Conservation (phyloP, 176 grass and related monocot species). For the Phyllostachys edulis region DNA sequence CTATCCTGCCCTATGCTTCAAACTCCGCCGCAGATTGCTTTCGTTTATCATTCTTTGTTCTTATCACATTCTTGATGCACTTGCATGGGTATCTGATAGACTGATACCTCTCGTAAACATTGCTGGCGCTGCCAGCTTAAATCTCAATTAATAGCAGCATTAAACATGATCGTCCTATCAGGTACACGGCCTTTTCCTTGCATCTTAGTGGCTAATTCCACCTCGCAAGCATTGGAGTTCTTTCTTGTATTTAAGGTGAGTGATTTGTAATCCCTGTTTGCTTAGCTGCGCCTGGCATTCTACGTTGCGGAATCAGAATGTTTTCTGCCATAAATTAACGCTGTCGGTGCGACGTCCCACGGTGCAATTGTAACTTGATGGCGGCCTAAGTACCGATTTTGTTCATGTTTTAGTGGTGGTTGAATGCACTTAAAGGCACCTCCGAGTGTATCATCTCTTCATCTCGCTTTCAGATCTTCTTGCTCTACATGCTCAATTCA, state of each 20-base stretch:
- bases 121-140: too few relatives aligned
- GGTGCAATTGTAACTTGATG: not conserved
- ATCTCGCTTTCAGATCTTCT: slow-evolving; percentile 25
- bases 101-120: too few relatives aligned
- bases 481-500: slow-evolving; percentile 10
- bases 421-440: slow-evolving; percentile 33
- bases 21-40: not conserved
- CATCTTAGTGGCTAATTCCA: not conserved
- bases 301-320: slow-evolving; percentile 6
- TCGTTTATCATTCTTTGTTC: not conserved
- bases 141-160: not conserved
- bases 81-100: too few relatives aligned
- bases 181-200: not conserved
- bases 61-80: not conserved
- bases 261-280: not conserved
- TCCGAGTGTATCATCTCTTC: slow-evolving; percentile 24
- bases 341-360: slow-evolving; percentile 16
- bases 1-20: not conserved
- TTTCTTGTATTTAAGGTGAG: not conserved
- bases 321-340: slow-evolving; percentile 14
- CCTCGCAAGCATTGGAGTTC: not conserved
- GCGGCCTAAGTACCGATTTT: not conserved
- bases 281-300: not conserved
- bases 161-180: not conserved
- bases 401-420: slow-evolving; percentile 18